Base-by-base conservation (phyloP, 495 filamentous ascomycete species). In the Aspergillus baeticus region DNA sequence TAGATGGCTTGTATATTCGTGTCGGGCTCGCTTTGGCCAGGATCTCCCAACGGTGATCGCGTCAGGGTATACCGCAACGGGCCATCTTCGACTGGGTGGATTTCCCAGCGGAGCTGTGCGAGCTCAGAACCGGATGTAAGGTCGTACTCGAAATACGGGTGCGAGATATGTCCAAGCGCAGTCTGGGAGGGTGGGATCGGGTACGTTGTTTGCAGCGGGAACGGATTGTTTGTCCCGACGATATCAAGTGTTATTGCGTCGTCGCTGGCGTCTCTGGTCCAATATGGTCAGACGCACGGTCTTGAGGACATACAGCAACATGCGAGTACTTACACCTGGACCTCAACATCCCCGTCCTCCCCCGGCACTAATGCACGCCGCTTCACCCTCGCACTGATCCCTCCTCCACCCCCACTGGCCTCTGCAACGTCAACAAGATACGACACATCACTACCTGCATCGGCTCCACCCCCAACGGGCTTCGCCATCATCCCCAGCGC, bases 61-160 rank as follows among this genome's bases (percentile, higher is more conserved):
- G 50, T 35, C 5, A 57, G 45, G 14, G 54, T 57, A 43, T 57
- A 57, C n/a, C 45, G 45, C 36, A 57, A 7, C 6, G 20, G 54
- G 15, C 45, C 45, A 15, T 43, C 31, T 22, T 51, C 14, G 0
- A 43, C 33, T 2, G 54, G 54, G 22, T 57, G 54, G 26, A 57
- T 57, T 23, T 57, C 45, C 54, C 54, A 57, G 20, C 50, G n/a
- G 7, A 42, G 38, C 35, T 14, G 17, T n/a, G 13, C 15, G 1
- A 10, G 5, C 21, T 43, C 35, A 5, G 6, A 10, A 3, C 26
- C 33, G 11, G 3, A 10, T 29, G 7, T 14, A 10, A 35, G 34
- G 8, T 35, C 35, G 15, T 18, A 5, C 13, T 38, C 1, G 22
- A 50, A 57, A 33, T 31, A 57, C 5, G 54, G 54, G 21, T 57